phyloP scores from a whole-genome alignment of 768 basidiomycete genomes.

The Kwoniella pini region DNA sequence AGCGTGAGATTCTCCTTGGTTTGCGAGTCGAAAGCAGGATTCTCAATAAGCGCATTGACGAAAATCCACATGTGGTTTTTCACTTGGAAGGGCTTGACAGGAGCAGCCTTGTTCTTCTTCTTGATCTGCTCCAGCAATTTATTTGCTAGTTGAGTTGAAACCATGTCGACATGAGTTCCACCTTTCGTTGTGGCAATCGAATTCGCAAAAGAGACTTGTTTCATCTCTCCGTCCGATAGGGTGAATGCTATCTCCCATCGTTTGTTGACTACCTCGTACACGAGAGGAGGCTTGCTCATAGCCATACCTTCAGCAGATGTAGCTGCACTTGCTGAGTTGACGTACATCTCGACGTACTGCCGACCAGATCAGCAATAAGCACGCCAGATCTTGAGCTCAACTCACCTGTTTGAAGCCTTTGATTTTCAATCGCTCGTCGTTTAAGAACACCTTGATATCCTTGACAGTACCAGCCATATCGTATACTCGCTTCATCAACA shows the following conservation, averaged over 20 bases:
- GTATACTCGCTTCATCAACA: slow-evolving; percentile 90
- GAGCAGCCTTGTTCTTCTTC: slow-evolving; percentile 98
- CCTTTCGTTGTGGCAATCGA: slow-evolving; percentile 96
- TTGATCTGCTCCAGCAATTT: slow-evolving; percentile 74
- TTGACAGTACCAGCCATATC: slow-evolving; percentile 95
- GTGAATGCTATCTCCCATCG: slow-evolving; percentile 97
- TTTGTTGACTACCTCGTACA: slow-evolving; percentile 74
- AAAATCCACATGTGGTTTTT: slow-evolving; percentile 99
- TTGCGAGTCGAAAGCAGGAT: slow-evolving; percentile 98
- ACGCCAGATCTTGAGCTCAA: neutral
- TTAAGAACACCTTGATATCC: slow-evolving; percentile 88
- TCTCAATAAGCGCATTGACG: slow-evolving; percentile 91
- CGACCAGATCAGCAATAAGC: neutral
- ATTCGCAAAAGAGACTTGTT: slow-evolving; percentile 96
- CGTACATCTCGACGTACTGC: slow-evolving; percentile 91
- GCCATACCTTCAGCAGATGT: slow-evolving; percentile 77
- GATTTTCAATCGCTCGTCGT: slow-evolving; percentile 86
- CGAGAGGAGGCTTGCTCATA: slow-evolving; percentile 70
- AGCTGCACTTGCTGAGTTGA: slow-evolving; percentile 72
- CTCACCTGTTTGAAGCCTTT: slow-evolving; percentile 77
- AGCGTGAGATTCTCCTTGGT: slow-evolving; percentile 95
- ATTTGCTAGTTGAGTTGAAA: slow-evolving; percentile 88
- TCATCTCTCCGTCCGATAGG: slow-evolving; percentile 85
- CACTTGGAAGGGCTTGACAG: slow-evolving; percentile 88
- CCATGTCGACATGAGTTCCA: slow-evolving; percentile 82